Evolutionary conservation across 192 early-diverging fungal genomes (phyloP), one percentile per base, ranked within the genome.

Genomic region (Coemansia sp.): DNA sequence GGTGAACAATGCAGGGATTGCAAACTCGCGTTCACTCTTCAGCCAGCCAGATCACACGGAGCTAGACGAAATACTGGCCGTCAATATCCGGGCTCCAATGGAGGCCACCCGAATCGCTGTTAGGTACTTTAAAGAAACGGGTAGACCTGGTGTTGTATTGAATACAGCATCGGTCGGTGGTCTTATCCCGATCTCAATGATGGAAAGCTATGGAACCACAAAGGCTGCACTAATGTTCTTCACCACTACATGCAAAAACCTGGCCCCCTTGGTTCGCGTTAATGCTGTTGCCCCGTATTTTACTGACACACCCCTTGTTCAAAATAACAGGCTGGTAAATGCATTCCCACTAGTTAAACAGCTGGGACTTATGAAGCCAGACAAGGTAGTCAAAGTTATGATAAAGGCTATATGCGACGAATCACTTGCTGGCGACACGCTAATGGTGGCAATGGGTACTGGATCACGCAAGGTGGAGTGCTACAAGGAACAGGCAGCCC

Each of bases 141-240:
- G 75, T 6, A 75, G 79, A 7, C 50, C 54, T 28, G 90, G 88
- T 1, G 83, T 88, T 6, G 79, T 91, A 10, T 57, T 94, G 22
- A 94, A 91, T 58, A 89, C 87, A 1, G 89, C 91, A 0, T 91
- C 89, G 2, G 75, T 91, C 19, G 90, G 89, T 0, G 91, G 89
- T 0, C 56, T 88, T 0, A 58, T 80, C 33, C 82, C 84, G 0
- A 60, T 85, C 22, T 65, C 80, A 2, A 42, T 70, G 29, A 86
- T 88, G 67, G 89, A 89, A 19, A 85, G 87, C 50, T 93, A 93
- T 65, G 85, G 85, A 25, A 88, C 89, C 1, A 87, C 88, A 25
- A 93, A 93, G 64, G 87, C 83, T 5, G 91, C 82, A n/a, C 83
- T 92, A 20, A 82, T 87, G 22, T 84, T 85, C 29, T 87, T 91